A percentile compares a stretch with the other conserved stretches of the same genome.
Conservation (phyloP, 371 early-diverging fungal species). For the Circinella umbellata region DNA sequence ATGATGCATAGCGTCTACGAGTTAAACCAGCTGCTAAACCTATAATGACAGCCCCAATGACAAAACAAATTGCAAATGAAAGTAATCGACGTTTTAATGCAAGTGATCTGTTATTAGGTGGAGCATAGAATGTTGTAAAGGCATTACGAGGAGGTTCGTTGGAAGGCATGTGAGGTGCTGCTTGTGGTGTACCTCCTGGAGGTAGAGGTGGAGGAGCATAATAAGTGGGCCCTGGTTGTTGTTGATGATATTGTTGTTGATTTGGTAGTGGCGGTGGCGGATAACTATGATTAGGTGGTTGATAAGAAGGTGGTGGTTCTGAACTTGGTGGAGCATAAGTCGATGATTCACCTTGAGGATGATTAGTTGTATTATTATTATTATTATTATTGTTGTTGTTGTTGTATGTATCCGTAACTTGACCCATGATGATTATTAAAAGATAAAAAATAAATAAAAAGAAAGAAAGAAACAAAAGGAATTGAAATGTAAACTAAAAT, state of each 20-base stretch:
- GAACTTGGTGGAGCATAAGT: background rate
- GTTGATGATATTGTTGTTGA: background rate
- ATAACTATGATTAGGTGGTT: background rate
- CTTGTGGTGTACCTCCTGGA: background rate
- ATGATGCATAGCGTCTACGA: slow-evolving; percentile 2
- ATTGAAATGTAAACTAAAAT: too few species aligned
- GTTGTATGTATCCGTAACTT: background rate
- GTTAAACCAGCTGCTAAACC: slow-evolving; percentile 3
- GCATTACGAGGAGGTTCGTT: background rate
- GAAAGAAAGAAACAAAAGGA: too few species aligned
- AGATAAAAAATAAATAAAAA: background rate
- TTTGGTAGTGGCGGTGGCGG: background rate
- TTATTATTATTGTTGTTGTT: too few species aligned
- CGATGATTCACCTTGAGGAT: background rate
- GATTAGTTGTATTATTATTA: background rate
- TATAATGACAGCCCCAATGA: background rate
- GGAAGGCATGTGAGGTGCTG: background rate
- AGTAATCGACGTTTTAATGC: background rate
- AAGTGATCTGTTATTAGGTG: slow-evolving; percentile 5
- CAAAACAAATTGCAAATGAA: background rate
- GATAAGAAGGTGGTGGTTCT: slow-evolving; percentile 2
- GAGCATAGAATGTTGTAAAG: background rate
- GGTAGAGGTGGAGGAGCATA: slow-evolving; percentile 3
- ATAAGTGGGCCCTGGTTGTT: background rate
- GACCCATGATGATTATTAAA: background rate